These are phyloP conservation scores for Sclerotinia minor DNA, from an alignment of 2,329 filamentous ascomycete species.

Conservation along the genomic window DNA sequence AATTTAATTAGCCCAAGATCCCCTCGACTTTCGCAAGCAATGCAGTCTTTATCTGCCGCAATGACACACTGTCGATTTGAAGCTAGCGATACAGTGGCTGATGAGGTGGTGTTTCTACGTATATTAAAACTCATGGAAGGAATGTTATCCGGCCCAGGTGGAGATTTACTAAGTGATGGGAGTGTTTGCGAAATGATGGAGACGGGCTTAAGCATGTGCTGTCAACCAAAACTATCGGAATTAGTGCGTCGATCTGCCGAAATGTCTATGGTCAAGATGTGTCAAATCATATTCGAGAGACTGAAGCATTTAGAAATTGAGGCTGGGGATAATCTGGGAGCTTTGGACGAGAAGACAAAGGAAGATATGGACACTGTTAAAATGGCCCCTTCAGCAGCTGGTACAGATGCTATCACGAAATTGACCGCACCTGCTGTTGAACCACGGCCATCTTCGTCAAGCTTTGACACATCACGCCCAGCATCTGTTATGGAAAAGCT, in stretches of 20 bases:
- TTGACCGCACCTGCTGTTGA: conserved; percentile 49
- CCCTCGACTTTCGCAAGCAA: conserved; percentile 83
- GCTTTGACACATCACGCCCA: conserved; percentile 45
- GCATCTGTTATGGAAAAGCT: conserved; percentile 32
- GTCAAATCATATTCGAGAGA: conserved; percentile 94
- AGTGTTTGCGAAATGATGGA: conserved; percentile 99
- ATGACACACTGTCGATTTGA: conserved; percentile 98
- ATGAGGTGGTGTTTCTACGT: conserved; percentile 91
- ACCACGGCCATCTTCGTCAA: conserved; percentile 45
- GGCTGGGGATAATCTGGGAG: conserved; percentile 64
- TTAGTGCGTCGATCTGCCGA: conserved; percentile 88
- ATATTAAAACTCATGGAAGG: conserved; percentile 98
- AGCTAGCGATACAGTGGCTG: conserved; percentile 89
- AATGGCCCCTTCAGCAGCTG: conserved; percentile 77
- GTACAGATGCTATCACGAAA: conserved; percentile 58
- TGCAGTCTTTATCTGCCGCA: conserved; percentile 91
- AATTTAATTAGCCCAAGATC: conserved; percentile 83
- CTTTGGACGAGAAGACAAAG: conserved; percentile 64
- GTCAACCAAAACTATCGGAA: conserved; percentile 86
- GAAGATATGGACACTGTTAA: conserved; percentile 74
- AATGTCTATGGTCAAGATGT: conserved; percentile 98
- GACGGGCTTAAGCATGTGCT: conserved; percentile 94
- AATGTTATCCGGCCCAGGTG: conserved; percentile 92
- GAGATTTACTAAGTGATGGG: conserved; percentile 92
- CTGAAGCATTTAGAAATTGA: conserved; percentile 84